Base-by-base conservation (phyloP, 1,139 yeast genomes). In the Kluyveromyces sp. region DNA sequence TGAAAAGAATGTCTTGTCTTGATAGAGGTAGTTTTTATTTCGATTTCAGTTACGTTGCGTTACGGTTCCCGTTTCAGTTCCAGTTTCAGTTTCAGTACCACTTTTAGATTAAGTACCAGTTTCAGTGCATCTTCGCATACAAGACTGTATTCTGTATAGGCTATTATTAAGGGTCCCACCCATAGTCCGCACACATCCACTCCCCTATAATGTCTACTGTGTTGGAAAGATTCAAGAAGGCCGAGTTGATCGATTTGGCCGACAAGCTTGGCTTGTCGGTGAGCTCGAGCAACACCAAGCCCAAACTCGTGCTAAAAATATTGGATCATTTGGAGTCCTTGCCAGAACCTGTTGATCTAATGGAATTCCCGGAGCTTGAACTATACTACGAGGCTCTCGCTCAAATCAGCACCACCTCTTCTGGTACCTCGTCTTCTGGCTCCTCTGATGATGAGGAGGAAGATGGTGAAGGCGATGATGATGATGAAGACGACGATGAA, bases 291-390 rank as follows among this genome's bases (percentile, higher is more conserved):
- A 43, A 49, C 8, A 58, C 54, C 44, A 61, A 61, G 43, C 48
- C 51, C 34, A 55, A 48, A 4, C 42, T 61, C 39, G 56, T 59
- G 35, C 50, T 50, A 21, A 27, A 47, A 21, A 43, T 61, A 26
- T 59, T 56, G 44, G 43, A 49, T 7, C 51, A 59, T 44, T 47
- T 61, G 45, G 42, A 48, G 29, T 35, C 40, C 10, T 44, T 59
- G 41, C 54, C 48, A 3, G 37, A 45, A 6, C 63, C 64, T 3
- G 43, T 61, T 37, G 58, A 58, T 34, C 47, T 51, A 29, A 48
- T 49, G 7, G 64, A 58, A 28, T 60, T 44, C 49, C 65, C 65
- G 10, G 65, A 61, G 49, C 50, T 61, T 45, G 52, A 50, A 42
- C 56, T 60, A 28, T 59, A 57, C 45, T 61, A 60, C 50, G 56